A percentile compares a stretch with the other conserved stretches of the same genome.
These are phyloP conservation scores for Heimioporus sp. DNA, from an alignment of 768 basidiomycete species.

Conservation along the genomic window DNA sequence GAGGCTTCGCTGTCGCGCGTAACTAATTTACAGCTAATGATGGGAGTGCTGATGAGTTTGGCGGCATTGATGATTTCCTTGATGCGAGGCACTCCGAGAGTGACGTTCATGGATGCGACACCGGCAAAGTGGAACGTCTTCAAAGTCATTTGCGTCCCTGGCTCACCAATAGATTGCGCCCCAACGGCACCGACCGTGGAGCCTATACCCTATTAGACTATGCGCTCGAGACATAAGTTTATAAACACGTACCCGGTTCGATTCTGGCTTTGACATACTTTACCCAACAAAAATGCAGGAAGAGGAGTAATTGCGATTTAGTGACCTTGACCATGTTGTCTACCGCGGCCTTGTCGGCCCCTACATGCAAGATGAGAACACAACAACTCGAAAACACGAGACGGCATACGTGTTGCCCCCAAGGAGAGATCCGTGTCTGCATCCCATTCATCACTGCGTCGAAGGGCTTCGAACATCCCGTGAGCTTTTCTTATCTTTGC, in stretches of 20 bases:
- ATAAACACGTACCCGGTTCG: constrained; percentile 68
- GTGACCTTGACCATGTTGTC: constrained; percentile 92
- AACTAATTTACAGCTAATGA: constrained; percentile 95
- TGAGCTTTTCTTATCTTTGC: constrained; percentile 65
- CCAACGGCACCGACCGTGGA: constrained; percentile 99
- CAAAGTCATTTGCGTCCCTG: constrained; percentile 98
- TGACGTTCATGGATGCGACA: constrained; percentile 99
- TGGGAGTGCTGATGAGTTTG: constrained; percentile 95
- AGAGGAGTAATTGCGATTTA: constrained; percentile 68
- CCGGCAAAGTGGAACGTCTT: constrained; percentile 99
- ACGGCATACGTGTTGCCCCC: constrained; percentile 63
- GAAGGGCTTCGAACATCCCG: constrained; percentile 83
- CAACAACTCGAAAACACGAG: not conserved
- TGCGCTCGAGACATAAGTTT: not conserved
- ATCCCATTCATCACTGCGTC: constrained; percentile 74
- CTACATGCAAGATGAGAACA: constrained; percentile 33
- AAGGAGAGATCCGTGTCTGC: constrained; percentile 72
- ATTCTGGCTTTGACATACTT: constrained; percentile 95
- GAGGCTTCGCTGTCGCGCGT: constrained; percentile 85
- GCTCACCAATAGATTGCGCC: constrained; percentile 98
- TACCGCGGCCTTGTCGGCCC: constrained; percentile 68
- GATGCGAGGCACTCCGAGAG: constrained; percentile 98
- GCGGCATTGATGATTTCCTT: constrained; percentile 99
- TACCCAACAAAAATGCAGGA: constrained; percentile 85
- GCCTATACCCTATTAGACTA: constrained; percentile 41